Evolutionary conservation across 2,329 filamentous ascomycete species (phyloP).

Genomic region (Sarocladium oryzae): DNA sequence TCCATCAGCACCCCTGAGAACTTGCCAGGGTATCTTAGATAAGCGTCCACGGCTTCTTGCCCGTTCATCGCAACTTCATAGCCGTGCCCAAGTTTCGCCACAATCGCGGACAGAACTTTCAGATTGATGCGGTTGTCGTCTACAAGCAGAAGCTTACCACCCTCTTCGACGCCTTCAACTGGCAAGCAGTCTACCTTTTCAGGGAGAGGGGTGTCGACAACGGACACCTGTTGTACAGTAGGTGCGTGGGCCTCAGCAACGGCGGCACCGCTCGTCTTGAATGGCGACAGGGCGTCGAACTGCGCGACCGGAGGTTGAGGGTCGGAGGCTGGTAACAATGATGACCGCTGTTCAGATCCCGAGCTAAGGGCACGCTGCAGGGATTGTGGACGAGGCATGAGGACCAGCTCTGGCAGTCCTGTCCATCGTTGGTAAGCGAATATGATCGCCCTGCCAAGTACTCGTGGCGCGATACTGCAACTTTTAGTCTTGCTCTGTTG

Average conservation of each 20-base stretch:
- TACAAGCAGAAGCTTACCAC: conserved; percentile 27
- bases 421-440: conserved; percentile 19
- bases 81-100: conserved; percentile 25
- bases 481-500: too few relatives aligned
- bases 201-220: background rate
- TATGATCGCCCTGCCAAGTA: conserved; percentile 20
- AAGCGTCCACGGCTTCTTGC: conserved; percentile 26
- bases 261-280: too few relatives aligned
- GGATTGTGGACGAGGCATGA: background rate
- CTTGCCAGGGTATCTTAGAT: conserved; percentile 12
- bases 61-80: conserved; percentile 28
- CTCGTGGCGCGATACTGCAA: conserved; percentile 5
- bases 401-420: background rate
- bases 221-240: too few relatives aligned
- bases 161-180: background rate
- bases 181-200: background rate
- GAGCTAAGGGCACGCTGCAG: background rate
- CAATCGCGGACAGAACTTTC: conserved; percentile 22
- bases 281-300: too few relatives aligned
- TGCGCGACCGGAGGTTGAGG: too few relatives aligned
- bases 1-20: conserved; percentile 36
- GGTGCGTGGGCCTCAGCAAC: too few relatives aligned
- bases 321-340: too few relatives aligned
- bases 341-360: background rate
- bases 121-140: conserved; percentile 37